These are phyloP conservation scores for Fraxinus floribunda DNA, from an alignment of 305 asterid species.

Conservation along the genomic window DNA sequence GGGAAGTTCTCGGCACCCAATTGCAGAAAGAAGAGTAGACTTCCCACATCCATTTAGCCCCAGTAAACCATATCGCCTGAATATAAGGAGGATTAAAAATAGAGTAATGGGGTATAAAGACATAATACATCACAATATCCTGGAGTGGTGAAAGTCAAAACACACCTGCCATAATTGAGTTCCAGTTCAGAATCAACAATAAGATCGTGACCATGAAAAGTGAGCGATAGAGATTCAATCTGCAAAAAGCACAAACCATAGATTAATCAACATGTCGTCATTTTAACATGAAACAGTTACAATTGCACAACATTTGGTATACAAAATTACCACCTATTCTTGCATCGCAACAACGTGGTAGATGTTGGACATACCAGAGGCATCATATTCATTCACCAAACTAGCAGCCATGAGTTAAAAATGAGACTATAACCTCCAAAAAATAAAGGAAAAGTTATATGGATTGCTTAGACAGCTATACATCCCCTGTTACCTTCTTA, in stretches of 20 bases:
- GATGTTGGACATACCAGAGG: not conserved
- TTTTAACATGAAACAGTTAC: not conserved
- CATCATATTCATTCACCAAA: slow-evolving; percentile 32
- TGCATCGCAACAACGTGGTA: slow-evolving; percentile 4
- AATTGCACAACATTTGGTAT: not conserved
- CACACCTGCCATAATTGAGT: slow-evolving; percentile 91
- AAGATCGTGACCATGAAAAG: slow-evolving; percentile 96
- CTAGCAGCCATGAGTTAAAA: slow-evolving; percentile 32
- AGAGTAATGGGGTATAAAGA: not conserved
- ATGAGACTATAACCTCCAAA: not conserved
- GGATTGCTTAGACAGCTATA: not conserved
- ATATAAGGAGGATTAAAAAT: slow-evolving; percentile 15
- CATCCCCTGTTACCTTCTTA: not conserved
- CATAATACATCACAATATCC: not conserved
- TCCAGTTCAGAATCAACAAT: slow-evolving; percentile 91
- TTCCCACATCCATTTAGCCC: slow-evolving; percentile 98
- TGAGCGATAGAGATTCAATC: slow-evolving; percentile 96
- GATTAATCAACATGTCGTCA: not conserved
- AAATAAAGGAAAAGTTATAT: not conserved
- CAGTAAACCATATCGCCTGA: slow-evolving; percentile 94
- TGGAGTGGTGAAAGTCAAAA: not conserved
- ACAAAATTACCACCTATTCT: slow-evolving; percentile 30
- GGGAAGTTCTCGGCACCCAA: slow-evolving; percentile 90
- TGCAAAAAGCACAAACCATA: slow-evolving; percentile 29
- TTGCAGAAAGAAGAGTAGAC: slow-evolving; percentile 86